Evolutionary conservation across 768 basidiomycete genomes (phyloP).

Genomic region (Termitomyces sp.): DNA sequence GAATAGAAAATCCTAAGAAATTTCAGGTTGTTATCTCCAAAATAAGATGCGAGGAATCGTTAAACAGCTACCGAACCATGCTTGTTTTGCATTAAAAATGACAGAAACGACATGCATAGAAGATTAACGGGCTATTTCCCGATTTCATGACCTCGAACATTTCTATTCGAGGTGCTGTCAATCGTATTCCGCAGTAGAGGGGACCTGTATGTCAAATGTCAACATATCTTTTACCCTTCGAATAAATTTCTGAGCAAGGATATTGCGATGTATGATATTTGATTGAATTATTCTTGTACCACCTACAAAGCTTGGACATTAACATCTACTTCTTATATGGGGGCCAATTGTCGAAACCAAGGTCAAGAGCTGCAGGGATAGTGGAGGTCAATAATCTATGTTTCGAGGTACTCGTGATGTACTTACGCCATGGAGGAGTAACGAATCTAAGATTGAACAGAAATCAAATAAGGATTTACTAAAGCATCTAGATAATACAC

Average conservation of each 20-base stretch:
- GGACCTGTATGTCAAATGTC: background rate
- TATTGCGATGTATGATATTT: background rate
- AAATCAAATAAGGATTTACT: background rate
- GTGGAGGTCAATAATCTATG: background rate
- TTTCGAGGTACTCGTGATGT: background rate
- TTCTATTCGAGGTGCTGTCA: background rate
- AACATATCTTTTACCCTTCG: background rate
- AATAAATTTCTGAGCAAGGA: background rate
- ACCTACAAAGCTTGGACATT: background rate
- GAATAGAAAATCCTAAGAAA: background rate
- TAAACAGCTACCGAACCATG: background rate
- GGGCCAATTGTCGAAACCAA: conserved; percentile 69
- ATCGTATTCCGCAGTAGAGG: background rate
- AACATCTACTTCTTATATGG: conserved; percentile 14
- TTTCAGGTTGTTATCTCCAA: background rate
- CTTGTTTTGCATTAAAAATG: background rate
- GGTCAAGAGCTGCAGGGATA: conserved; percentile 44
- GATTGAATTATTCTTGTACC: background rate
- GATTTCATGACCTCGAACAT: background rate
- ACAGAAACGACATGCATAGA: background rate
- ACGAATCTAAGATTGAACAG: conserved; percentile 36
- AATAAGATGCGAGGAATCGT: background rate
- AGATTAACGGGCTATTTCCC: background rate
- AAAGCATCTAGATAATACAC: conserved; percentile 7
- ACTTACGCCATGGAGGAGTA: conserved; percentile 68